Evolutionary conservation across 345 rosid genomes (phyloP), one percentile per base, ranked within the genome.

Genomic region (Eucalyptus fibrosa): DNA sequence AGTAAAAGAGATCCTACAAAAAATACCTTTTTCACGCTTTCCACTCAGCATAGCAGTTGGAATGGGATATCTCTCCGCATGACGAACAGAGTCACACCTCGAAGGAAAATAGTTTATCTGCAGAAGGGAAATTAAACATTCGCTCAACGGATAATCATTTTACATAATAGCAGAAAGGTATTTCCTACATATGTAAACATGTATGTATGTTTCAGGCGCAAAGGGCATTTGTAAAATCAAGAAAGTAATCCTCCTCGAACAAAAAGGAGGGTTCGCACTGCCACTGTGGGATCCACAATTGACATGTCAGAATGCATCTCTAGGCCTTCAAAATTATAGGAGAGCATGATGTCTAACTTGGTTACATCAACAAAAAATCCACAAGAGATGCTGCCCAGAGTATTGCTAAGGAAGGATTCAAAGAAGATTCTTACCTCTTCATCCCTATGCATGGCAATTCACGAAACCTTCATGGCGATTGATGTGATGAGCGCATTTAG

Each of bases 361-460:
- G 45, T 18, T 19, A 2, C 4, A 12, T 72, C 82, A 72, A 72
- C 8, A 72, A 10, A 72, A 72, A 21, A 37, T 37, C 82, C 15
- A 21, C 45, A 6, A 34, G 82, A 72, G 45, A 10, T 72, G 45
- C 15, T 37, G 82, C 28, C 82, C 82, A 34, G 40, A 60, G 59
- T 59, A 89, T 37, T 50, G 7, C 53, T 8, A 4, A 17, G 4
- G 77, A 67, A 50, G 32, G 30, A 21, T 40, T 40, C 32, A 16
- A 40, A 81, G 16, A 88, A 14, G 4, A 23, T 82, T 53, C 82
- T 47, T 92, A 96, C 97, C 96, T 98, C 99, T 90, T 96, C 99
- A 90, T 97, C 95, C 95, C 98, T 92, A 91, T 96, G 99, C 97
- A 97, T 94, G 92, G 96, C 26, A 95, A 92, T 98, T 98, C 99